phyloP scores from a whole-genome alignment of 2,329 filamentous ascomycete species.

The Ceratocystis destructans region DNA sequence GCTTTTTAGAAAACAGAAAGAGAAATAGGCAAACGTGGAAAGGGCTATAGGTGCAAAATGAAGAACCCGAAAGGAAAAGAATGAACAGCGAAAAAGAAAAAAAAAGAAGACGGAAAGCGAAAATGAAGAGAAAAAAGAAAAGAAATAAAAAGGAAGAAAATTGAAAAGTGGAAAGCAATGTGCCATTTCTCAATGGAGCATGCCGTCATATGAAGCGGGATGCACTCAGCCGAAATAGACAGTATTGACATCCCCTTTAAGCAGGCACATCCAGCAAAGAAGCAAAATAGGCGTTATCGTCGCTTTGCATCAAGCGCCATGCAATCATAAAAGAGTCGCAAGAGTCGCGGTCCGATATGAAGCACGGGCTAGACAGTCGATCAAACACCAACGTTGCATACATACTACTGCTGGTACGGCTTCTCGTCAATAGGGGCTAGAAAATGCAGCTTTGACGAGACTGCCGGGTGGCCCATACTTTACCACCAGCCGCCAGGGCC shows the following conservation, averaged over 20 bases:
- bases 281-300: not conserved
- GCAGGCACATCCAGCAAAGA: not conserved
- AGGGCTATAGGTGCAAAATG: constrained; percentile 3
- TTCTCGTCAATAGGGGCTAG: not conserved
- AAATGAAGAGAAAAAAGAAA: constrained; percentile 24
- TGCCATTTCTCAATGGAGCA: constrained; percentile 4
- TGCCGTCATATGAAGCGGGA: not conserved
- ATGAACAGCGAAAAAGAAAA: constrained; percentile 14
- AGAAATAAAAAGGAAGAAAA: constrained; percentile 20
- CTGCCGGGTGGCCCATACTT: constrained; percentile 21
- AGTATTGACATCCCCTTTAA: not conserved
- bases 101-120: constrained; percentile 17
- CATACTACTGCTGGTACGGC: not conserved
- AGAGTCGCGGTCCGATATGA: not conserved
- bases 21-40: constrained; percentile 13
- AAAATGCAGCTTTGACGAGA: not conserved
- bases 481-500: constrained; percentile 58
- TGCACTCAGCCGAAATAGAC: not conserved
- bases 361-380: no score
- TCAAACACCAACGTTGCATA: not conserved
- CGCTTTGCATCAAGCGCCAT: no score
- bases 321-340: not conserved
- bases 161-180: constrained; percentile 16
- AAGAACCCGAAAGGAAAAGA: constrained; percentile 12
- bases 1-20: constrained; percentile 14